Percentiles rank a stretch among this genome's conserved stretches.
These are phyloP conservation scores for Ceratobasidium sp. DNA, from an alignment of 1,284 basidiomycete species.

Conservation along the genomic window DNA sequence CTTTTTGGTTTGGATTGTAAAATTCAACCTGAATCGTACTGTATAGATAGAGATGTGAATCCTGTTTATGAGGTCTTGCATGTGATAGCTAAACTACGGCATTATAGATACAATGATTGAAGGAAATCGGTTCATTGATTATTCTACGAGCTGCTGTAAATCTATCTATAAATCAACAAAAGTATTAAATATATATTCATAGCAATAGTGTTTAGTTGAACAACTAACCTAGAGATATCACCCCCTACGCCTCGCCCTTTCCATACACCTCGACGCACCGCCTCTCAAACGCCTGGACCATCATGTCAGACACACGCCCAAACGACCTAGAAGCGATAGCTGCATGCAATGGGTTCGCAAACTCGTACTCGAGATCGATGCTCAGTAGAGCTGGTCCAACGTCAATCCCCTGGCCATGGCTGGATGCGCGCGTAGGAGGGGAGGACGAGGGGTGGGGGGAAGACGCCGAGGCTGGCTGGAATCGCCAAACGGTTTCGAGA, in stretches of 20 bases:
- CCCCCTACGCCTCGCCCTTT: conserved; percentile 41
- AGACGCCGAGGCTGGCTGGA: conserved; percentile 62
- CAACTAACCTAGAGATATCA: too few species aligned
- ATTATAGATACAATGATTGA: too few species aligned
- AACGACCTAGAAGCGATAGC: conserved; percentile 84
- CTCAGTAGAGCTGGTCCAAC: conserved; percentile 71
- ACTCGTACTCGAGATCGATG: conserved; percentile 84
- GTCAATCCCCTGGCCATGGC: conserved; percentile 39
- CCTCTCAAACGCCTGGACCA: conserved; percentile 92
- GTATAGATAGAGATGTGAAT: too few species aligned
- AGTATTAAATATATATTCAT: too few species aligned
- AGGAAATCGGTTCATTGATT: too few species aligned
- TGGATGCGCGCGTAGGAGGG: conserved; percentile 39
- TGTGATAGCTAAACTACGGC: too few species aligned
- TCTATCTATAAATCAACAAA: too few species aligned
- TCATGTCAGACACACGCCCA: conserved; percentile 83
- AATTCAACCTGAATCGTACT: too few species aligned
- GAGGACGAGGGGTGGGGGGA: conserved; percentile 53
- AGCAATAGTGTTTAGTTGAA: too few species aligned
- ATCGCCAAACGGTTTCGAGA: conserved; percentile 83
- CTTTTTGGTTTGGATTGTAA: too few species aligned
- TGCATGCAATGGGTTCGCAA: conserved; percentile 86
- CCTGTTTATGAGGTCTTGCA: too few species aligned
- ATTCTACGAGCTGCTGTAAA: too few species aligned
- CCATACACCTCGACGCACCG: conserved; percentile 79